Percentiles rank a stretch among this genome's conserved stretches.
Evolutionary conservation across 2,329 filamentous ascomycete species (phyloP).

Genomic region (Fonsecaea monophora): DNA sequence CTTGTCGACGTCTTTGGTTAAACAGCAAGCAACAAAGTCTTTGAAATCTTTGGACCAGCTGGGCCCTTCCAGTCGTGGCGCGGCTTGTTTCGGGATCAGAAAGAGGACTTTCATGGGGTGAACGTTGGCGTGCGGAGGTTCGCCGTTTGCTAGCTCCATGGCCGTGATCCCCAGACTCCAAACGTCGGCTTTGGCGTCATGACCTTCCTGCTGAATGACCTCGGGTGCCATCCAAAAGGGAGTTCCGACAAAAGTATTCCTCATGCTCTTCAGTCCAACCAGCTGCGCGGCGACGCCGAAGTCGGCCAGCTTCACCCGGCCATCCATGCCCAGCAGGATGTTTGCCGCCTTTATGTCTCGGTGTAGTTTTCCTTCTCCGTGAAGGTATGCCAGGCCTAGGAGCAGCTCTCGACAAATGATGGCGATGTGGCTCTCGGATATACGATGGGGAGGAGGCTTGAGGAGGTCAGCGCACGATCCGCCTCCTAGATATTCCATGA

Average conservation of each 20-base stretch:
- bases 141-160: slow-evolving; percentile 85
- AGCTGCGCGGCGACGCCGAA: slow-evolving; percentile 97
- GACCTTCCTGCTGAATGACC: slow-evolving; percentile 84
- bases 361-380: slow-evolving; percentile 93
- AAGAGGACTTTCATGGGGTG: slow-evolving; percentile 96
- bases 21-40: slow-evolving; percentile 87
- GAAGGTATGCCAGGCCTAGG: slow-evolving; percentile 88
- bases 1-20: slow-evolving; percentile 88
- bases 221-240: slow-evolving; percentile 98
- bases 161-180: slow-evolving; percentile 93
- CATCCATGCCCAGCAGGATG: slow-evolving; percentile 85
- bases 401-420: slow-evolving; percentile 93
- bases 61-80: slow-evolving; percentile 80
- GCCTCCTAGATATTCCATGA: slow-evolving; percentile 97
- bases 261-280: slow-evolving; percentile 95
- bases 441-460: slow-evolving; percentile 42
- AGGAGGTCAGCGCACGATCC: slow-evolving; percentile 94
- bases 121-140: slow-evolving; percentile 83
- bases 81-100: slow-evolving; percentile 84
- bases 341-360: slow-evolving; percentile 97
- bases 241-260: slow-evolving; percentile 96
- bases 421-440: slow-evolving; percentile 88
- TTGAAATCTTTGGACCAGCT: slow-evolving; percentile 88
- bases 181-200: slow-evolving; percentile 90
- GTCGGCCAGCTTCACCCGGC: slow-evolving; percentile 94